A percentile compares a stretch with the other conserved stretches of the same genome.
These are phyloP conservation scores for Ganoderma leucocontextum DNA, from an alignment of 1,284 basidiomycete species.

Conservation along the genomic window DNA sequence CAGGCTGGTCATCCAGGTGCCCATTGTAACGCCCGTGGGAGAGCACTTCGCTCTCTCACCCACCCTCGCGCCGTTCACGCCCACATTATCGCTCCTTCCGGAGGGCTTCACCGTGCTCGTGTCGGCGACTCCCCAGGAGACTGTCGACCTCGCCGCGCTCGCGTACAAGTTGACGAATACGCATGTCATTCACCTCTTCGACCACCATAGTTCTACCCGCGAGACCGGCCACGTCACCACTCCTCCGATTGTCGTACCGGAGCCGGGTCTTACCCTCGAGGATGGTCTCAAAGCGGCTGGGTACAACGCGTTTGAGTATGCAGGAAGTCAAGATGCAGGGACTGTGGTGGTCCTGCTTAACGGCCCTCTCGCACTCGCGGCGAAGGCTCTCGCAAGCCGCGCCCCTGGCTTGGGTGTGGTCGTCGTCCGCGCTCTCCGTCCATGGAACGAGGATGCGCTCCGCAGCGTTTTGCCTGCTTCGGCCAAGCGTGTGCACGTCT, in stretches of 20 bases:
- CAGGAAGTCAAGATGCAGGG: slow-evolving; percentile 64
- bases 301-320: slow-evolving; percentile 74
- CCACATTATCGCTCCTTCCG: slow-evolving; percentile 68
- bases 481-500: slow-evolving; percentile 67
- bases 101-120: slow-evolving; percentile 80
- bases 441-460: slow-evolving; percentile 75
- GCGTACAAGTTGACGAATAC: slow-evolving; percentile 67
- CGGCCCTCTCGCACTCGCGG: slow-evolving; percentile 69
- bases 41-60: slow-evolving; percentile 76
- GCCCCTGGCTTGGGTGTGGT: slow-evolving; percentile 66
- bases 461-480: slow-evolving; percentile 63
- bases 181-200: slow-evolving; percentile 84
- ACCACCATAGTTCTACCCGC: slow-evolving; percentile 74
- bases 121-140: slow-evolving; percentile 83
- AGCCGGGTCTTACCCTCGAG: slow-evolving; percentile 45
- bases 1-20: slow-evolving; percentile 82
- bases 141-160: slow-evolving; percentile 74
- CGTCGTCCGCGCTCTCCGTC: slow-evolving; percentile 77
- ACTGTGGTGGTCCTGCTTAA: slow-evolving; percentile 73
- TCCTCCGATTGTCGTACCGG: slow-evolving; percentile 42
- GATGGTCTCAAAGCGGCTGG: slow-evolving; percentile 61
- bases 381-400: slow-evolving; percentile 57
- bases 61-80: slow-evolving; percentile 72
- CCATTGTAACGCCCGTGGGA: slow-evolving; percentile 71
- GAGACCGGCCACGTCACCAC: slow-evolving; percentile 67